A percentile compares a stretch with the other conserved stretches of the same genome.
phyloP scores from a whole-genome alignment of 345 rosid species.

The Mangifera indica region DNA sequence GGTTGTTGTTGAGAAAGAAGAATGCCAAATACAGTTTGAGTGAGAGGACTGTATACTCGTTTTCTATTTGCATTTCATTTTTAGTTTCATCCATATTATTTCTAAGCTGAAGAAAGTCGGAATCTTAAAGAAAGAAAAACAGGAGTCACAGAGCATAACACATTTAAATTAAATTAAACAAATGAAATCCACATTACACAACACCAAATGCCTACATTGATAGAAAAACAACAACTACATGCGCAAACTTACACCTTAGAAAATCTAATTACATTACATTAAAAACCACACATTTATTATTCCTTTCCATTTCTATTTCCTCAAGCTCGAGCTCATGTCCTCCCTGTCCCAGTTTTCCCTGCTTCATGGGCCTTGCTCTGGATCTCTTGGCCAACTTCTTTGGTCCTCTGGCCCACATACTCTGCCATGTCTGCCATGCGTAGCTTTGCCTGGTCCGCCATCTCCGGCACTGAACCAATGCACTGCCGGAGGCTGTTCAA shows the following conservation, averaged over 20 bases:
- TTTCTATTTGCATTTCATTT: too few relatives aligned
- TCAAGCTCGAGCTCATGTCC: slow-evolving; percentile 21
- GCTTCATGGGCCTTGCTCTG: slow-evolving; percentile 57
- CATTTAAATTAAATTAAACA: slow-evolving; percentile 8
- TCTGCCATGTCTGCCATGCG: slow-evolving; percentile 42
- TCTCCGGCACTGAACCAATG: slow-evolving; percentile 36
- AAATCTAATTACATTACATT: neutral
- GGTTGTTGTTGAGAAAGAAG: too few relatives aligned
- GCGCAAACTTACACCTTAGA: neutral
- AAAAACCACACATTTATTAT: neutral
- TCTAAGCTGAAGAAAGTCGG: too few relatives aligned
- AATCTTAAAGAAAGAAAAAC: too few relatives aligned
- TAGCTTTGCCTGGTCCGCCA: slow-evolving; percentile 51
- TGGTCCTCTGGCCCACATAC: slow-evolving; percentile 60
- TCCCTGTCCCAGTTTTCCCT: slow-evolving; percentile 18
- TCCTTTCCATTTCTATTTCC: neutral
- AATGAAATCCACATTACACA: neutral
- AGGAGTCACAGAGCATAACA: neutral
- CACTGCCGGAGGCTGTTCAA: slow-evolving; percentile 36
- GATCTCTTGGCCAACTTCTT: slow-evolving; percentile 58
- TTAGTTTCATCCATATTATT: too few relatives aligned
- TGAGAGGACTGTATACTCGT: too few relatives aligned
- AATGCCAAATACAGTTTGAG: too few relatives aligned
- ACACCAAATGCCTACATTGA: slow-evolving; percentile 1
- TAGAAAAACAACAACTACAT: neutral